Evolutionary conservation across 176 grass and related monocot species (phyloP).

Genomic region (Alloteropsis semialata): DNA sequence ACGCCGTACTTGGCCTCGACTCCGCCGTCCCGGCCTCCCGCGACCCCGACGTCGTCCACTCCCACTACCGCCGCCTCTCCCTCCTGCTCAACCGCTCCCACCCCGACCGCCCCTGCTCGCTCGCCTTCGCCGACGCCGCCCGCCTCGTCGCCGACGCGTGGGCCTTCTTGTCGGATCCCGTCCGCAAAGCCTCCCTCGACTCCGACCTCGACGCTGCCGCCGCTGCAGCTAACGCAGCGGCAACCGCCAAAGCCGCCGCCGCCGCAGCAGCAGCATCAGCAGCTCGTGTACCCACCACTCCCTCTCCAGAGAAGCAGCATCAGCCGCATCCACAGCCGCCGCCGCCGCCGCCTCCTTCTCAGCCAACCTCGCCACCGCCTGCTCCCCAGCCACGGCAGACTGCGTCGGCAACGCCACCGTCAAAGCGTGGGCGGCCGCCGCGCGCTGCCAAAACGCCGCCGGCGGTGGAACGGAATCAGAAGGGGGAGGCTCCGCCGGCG

Average conservation of each 20-base stretch:
- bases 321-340: neutral
- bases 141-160: conserved; percentile 18
- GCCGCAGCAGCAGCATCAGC: neutral
- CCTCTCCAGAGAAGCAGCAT: conserved; percentile 7
- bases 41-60: conserved; percentile 42
- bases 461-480: neutral
- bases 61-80: conserved; percentile 14
- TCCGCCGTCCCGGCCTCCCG: conserved; percentile 35
- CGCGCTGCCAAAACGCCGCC: neutral
- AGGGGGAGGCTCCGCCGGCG: neutral
- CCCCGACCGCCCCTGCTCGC: conserved; percentile 20
- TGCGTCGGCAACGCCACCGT: neutral
- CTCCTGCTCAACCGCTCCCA: conserved; percentile 24
- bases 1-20: conserved; percentile 27
- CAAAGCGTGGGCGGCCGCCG: neutral
- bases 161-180: conserved; percentile 23
- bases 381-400: neutral
- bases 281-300: neutral
- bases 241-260: neutral
- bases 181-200: conserved; percentile 21
- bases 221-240: neutral
- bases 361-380: neutral
- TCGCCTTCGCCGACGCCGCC: conserved; percentile 17
- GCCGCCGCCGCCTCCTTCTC: neutral
- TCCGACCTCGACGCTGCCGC: conserved; percentile 9